Base-by-base conservation (phyloP, 306 rosid genomes). In the Gastrolobium bilobum region DNA sequence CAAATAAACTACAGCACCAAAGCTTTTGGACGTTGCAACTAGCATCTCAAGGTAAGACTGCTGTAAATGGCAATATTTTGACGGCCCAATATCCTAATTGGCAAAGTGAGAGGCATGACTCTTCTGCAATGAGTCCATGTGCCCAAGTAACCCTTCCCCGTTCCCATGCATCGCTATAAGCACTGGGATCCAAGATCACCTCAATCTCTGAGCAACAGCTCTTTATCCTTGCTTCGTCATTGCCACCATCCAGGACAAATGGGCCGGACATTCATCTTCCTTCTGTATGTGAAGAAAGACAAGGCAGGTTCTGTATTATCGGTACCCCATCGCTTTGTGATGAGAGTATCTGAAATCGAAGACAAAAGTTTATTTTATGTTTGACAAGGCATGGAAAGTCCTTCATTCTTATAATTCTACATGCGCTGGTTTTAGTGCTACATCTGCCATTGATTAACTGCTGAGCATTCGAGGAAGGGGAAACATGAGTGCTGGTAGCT, bases 1-100 rank as follows among this genome's bases (percentile, higher is more conserved):
- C 82, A 39, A 75, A 82, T 11, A 86, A 81, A 82, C 86, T 80
- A 38, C 90, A 82, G 48, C 85, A 69, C 1, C 89, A 77, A 84
- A 80, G 75, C 80, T 75, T 88, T 75, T 88, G 95, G 91, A 82
- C 87, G 7, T 80, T 82, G 61, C 88, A 83, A 66, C 51, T 79
- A 39, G 84, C 86, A 15, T 71, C 86, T 34, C 88, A 83, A 50
- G 78, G 82, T 47, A 83, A 85, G 77, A 79, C 89, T 35, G 68
- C 48, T 5, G 83, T 67, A 4, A 77, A 76, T 73, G 30, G 82
- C 65, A 51, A 79, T 34, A 34, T 83, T 11, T 5, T 59, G 53
- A 65, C 73, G 79, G 46, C 64, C 73, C 89, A 85, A 64, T 83
- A 81, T 78, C 82, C 87, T 13, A 71, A 72, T 70, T 87, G 87